Evolutionary conservation across 164 flowering plant species (phyloP), one percentile per base, ranked within the genome.

Genomic region (Vitis labrusca): DNA sequence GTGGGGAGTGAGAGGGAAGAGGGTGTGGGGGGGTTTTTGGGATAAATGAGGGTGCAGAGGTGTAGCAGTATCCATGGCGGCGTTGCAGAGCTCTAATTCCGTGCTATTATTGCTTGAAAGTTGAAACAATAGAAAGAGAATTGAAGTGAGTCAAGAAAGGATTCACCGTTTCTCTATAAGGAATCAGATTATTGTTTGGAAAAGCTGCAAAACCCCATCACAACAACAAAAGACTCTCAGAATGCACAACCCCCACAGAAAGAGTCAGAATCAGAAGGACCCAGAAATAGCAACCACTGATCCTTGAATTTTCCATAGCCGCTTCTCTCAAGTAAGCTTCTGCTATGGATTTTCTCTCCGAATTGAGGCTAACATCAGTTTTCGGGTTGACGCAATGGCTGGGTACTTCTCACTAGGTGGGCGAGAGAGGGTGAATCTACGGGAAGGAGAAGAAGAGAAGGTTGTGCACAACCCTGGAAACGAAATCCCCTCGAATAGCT

Each of bases 21-120:
- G 64, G 32, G 68, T 3, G 65, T 37, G 71, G 1, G 65, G 13
- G 7, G 51, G 66, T 60, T 37, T 37, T 37, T 37, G 44, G 44
- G 44, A 37, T 37, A 37, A 37, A 37, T 37, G 44, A 37, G 44
- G 2, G 44, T 37, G 44, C 44, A 37, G 44, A 37, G 44, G 44
- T 37, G 64, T 53, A 70, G 82, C 85, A 70, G 81, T 79, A 64
- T 50, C 84, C 85, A 85, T 85, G 91, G 91, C 93, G 91, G 93
- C 91, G 88, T 85, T 73, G 87, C 89, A 87, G 93, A 23, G 79
- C 78, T 81, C 84, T 79, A 80, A 83, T 85, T 87, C 92, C 77
- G 74, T 81, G 81, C 76, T 74, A 82, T 87, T 71, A 86, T 82
- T 86, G 82, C 78, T 68, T 44, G 68, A 68, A 62, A 63, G 17